Percentiles rank a stretch among this genome's conserved stretches.
Conservation (phyloP, 495 filamentous ascomycete species). For the Lophiostoma macrostomum region DNA sequence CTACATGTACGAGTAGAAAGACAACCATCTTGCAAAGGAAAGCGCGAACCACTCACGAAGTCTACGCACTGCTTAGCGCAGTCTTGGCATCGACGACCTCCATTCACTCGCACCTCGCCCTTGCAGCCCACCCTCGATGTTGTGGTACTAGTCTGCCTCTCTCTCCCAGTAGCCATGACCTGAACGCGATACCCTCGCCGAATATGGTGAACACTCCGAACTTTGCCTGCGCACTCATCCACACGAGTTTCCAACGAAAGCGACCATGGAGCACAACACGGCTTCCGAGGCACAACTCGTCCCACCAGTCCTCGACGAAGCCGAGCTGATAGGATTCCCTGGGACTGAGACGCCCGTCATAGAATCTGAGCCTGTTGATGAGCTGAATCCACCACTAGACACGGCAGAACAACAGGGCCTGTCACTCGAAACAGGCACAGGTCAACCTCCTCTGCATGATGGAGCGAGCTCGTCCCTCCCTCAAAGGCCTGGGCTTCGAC, state of each 20-base stretch:
- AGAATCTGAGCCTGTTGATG: conserved; percentile 14
- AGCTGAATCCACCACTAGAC: conserved; percentile 23
- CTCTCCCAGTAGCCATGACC: conserved; percentile 1
- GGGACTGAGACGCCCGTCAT: conserved; percentile 14
- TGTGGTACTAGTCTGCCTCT: not conserved
- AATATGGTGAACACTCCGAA: conserved; percentile 15
- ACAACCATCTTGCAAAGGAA: too few relatives aligned
- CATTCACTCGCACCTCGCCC: not conserved
- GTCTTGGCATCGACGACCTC: too few relatives aligned
- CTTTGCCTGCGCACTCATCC: not conserved
- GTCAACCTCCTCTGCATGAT: conserved; percentile 1
- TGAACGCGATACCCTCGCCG: conserved; percentile 1
- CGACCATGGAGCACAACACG: conserved; percentile 17
- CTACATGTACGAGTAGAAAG: too few relatives aligned
- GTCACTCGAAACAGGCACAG: conserved; percentile 14
- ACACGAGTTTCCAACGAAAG: not conserved
- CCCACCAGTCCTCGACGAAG: conserved; percentile 28
- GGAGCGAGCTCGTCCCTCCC: conserved; percentile 20
- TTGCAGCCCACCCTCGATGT: not conserved
- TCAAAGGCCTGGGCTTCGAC: conserved; percentile 52
- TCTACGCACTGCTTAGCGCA: too few relatives aligned
- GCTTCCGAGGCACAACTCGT: conserved; percentile 20
- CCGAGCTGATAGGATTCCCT: conserved; percentile 26
- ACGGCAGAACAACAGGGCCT: conserved; percentile 33
- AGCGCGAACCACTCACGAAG: too few relatives aligned